Conservation (phyloP, 2,329 filamentous ascomycete genomes). For the Coleophoma cylindrospora region DNA sequence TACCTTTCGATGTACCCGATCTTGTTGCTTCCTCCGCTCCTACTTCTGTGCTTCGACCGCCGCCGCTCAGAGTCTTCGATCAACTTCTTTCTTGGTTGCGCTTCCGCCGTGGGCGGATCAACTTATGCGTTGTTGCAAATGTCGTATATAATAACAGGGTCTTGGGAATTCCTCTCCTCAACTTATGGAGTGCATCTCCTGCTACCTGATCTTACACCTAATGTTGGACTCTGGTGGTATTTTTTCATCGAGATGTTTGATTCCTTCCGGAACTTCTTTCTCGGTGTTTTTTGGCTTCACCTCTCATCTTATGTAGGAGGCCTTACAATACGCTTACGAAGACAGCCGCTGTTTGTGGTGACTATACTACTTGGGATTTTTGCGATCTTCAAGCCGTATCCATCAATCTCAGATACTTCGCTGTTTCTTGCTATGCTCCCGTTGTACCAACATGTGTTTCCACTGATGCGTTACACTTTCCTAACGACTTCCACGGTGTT, state of each 20-base stretch:
- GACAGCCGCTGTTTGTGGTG: constrained; percentile 82
- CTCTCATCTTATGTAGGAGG: constrained; percentile 85
- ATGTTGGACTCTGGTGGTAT: constrained; percentile 98
- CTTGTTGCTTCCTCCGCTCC: constrained; percentile 76
- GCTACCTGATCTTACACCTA: constrained; percentile 88
- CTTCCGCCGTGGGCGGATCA: constrained; percentile 46
- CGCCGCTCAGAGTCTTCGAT: constrained; percentile 26
- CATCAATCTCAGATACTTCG: constrained; percentile 84
- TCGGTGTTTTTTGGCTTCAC: constrained; percentile 97
- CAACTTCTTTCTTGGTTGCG: constrained; percentile 50
- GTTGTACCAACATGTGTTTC: constrained; percentile 87
- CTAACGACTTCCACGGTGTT: constrained; percentile 76
- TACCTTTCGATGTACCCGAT: constrained; percentile 92
- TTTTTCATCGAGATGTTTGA: constrained; percentile 99
- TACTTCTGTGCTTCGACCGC: constrained; percentile 75
- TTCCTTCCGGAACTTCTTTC: constrained; percentile 93
- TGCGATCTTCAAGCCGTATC: constrained; percentile 95
- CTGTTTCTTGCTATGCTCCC: constrained; percentile 80
- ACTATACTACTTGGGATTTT: constrained; percentile 84
- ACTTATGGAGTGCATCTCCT: constrained; percentile 93
- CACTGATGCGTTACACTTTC: constrained; percentile 90
- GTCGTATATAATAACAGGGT: constrained; percentile 71
- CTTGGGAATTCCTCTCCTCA: constrained; percentile 81
- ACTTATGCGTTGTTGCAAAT: constrained; percentile 61
- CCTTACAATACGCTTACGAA: constrained; percentile 74